Base-by-base conservation (phyloP, 2,329 filamentous ascomycete genomes). In the Aspergillus fumigatiaffinis region DNA sequence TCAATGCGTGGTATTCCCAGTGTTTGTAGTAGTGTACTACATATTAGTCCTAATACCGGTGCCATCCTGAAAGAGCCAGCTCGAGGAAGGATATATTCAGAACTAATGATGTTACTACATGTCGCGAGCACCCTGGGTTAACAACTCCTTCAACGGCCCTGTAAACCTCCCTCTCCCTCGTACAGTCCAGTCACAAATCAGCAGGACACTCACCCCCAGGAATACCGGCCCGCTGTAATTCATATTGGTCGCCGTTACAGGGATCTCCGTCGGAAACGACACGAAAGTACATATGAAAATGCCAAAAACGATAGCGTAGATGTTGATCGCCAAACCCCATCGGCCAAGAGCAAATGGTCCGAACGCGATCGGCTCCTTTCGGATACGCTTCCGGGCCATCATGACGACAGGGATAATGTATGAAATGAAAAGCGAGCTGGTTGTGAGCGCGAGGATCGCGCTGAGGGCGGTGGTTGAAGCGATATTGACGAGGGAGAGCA, bases 401-500 rank as follows among this genome's bases (percentile, higher is more conserved):
- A 69, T 67, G 50, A 53, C 59, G 50, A 77, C 73, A 7, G 74
- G 72, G 32, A 77, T 73, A 21, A 76, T 65, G 60, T 77, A 77
- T 12, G 73, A 77, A 4, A 71, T 62, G 56, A 73, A 73, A n/a
- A 77, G 64, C 5, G 70, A 67, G 38, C 74, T 65, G 28, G 71
- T 73, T 20, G 71, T 72, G 23, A 79, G 66, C 2, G 75, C 69
- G 10, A 73, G 69, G 32, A 78, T 73, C 7, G 75, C 76, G 20
- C 68, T 68, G 20, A 78, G 72, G 1, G 76, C 76, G 2, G 72
- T 69, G 9, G 68, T 69, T 20, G 69, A 72, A 12, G 72, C 75
- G 52, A 79, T 68, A 50, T 77, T 77, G 50, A 78, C 68, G 4
- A 74, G 61, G 21, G 73, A 67, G 10, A 78, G 64, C 12, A 72